Base-by-base conservation (phyloP, 257 asterid genomes). In the Phtheirospermum japonicum region DNA sequence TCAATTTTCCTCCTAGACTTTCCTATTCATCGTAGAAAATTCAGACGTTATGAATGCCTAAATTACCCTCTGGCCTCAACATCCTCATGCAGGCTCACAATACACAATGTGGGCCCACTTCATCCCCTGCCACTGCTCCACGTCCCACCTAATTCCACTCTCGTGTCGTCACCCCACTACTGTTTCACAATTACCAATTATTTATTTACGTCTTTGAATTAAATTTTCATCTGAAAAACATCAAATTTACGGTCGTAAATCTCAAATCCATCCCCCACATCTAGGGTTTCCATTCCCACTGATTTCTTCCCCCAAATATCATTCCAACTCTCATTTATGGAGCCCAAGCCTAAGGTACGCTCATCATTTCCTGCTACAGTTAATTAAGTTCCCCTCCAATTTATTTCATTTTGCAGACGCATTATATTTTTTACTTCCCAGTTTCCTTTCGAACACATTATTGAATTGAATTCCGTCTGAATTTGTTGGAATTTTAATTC, bases 331-430 rank as follows among this genome's bases (percentile, higher is more conserved):
- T 54, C 42, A 69, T 71, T 81, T 59, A 71, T 74, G 83, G 78
- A 76, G 64, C 57, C 72, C 71, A 36, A 63, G 2, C 70, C 56
- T 4, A 61, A 72, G 88, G 88, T 82, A 76, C 79, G 84, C 72
- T 71, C 59, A 32, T 73, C 70, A 50, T 56, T 75, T 75, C 62
- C 39, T 74, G 40, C 58, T 46, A 9, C 60, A 63, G 31, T 50
- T 36, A 40, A 67, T 79, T 69, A 20, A 39, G 57, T 62, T 48
- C 50, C 19, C 36, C 39, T 63, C 64, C 51, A 12, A 9, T 63
- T 61, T 39, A 28, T 64, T 51, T 73, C 36, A 0, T 6, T 72
- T 65, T 70, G 62, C 16, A 39, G 11, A 63, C 61, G 60, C 46
- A 54, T 71, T 14, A 48, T 55, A 23, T 62, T 48, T 20, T 42